These are phyloP conservation scores for Ambrosiella xylebori DNA, from an alignment of 2,329 filamentous ascomycete genomes.

Conservation along the genomic window DNA sequence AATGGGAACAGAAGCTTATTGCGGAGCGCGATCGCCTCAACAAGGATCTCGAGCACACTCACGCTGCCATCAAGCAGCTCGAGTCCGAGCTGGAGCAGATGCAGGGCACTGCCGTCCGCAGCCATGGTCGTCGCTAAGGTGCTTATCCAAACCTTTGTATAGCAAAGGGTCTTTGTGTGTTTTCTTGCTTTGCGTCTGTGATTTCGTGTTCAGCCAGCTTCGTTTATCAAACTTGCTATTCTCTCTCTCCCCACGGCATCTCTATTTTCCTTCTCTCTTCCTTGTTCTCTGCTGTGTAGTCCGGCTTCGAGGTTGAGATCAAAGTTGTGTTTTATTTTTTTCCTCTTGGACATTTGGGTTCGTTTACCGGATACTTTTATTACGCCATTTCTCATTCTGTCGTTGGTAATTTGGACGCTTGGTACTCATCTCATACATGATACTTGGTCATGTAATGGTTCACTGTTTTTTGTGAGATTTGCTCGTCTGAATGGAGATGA, in stretches of 20 bases:
- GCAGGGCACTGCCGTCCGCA: conserved; percentile 79
- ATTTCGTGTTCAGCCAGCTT: not conserved
- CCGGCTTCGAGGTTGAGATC: conserved; percentile 2
- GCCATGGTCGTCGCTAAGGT: conserved; percentile 71
- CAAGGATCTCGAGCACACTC: conserved; percentile 97
- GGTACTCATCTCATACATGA: not conserved
- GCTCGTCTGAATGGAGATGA: not conserved
- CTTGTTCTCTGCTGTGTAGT: conserved; percentile 5
- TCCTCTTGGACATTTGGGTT: not conserved
- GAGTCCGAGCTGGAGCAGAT: conserved; percentile 86
- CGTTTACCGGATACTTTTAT: conserved; percentile 8
- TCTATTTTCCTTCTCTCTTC: conserved; percentile 2
- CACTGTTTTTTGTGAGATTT: not conserved
- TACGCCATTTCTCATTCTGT: conserved; percentile 7
- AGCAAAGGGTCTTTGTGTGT: not conserved
- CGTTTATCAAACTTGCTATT: not conserved
- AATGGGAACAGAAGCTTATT: conserved; percentile 99
- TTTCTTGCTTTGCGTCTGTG: conserved; percentile 5
- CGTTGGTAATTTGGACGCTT: not conserved
- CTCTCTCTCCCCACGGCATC: not conserved
- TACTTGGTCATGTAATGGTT: not conserved
- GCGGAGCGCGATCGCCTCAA: conserved; percentile 96
- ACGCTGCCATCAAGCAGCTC: conserved; percentile 81
- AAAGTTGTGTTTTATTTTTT: conserved; percentile 1
- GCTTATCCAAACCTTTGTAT: not conserved